Evolutionary conservation across 1,284 basidiomycete species (phyloP).

Genomic region (Exobasidium rhododendri): DNA sequence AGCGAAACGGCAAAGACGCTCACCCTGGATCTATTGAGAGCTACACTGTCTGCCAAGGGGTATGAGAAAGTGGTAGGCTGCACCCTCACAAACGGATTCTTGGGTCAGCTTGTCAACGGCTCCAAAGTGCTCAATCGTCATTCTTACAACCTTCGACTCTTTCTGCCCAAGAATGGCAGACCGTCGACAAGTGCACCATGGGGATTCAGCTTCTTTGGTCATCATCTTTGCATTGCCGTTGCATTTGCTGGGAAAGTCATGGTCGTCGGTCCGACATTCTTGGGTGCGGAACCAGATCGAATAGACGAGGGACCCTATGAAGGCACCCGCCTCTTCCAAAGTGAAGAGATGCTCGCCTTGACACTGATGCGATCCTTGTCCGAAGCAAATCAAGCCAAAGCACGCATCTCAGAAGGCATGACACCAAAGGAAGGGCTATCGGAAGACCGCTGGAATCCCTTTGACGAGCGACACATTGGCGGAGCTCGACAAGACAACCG

Average conservation of each 20-base stretch:
- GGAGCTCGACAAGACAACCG: slow-evolving; percentile 55
- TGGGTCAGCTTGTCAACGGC: slow-evolving; percentile 53
- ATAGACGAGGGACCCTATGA: slow-evolving; percentile 51
- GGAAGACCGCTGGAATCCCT: slow-evolving; percentile 55
- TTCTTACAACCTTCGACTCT: slow-evolving; percentile 55
- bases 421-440: slow-evolving; percentile 31
- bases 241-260: slow-evolving; percentile 51
- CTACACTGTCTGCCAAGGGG: slow-evolving; percentile 43
- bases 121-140: slow-evolving; percentile 50
- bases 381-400: slow-evolving; percentile 43
- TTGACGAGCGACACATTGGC: slow-evolving; percentile 54
- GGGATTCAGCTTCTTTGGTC: slow-evolving; percentile 55
- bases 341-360: slow-evolving; percentile 49
- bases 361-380: slow-evolving; percentile 49
- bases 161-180: slow-evolving; percentile 21
- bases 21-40: slow-evolving; percentile 45
- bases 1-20: slow-evolving; percentile 29
- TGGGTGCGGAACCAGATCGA: slow-evolving; percentile 55
- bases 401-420: slow-evolving; percentile 48
- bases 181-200: slow-evolving; percentile 43
- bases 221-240: slow-evolving; percentile 54
- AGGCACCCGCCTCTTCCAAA: slow-evolving; percentile 48
- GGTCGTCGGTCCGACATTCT: slow-evolving; percentile 54
- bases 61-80: slow-evolving; percentile 52
- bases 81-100: slow-evolving; percentile 53